Conservation (phyloP, 306 rosid species). For the Trichosanthes cucumerina region DNA sequence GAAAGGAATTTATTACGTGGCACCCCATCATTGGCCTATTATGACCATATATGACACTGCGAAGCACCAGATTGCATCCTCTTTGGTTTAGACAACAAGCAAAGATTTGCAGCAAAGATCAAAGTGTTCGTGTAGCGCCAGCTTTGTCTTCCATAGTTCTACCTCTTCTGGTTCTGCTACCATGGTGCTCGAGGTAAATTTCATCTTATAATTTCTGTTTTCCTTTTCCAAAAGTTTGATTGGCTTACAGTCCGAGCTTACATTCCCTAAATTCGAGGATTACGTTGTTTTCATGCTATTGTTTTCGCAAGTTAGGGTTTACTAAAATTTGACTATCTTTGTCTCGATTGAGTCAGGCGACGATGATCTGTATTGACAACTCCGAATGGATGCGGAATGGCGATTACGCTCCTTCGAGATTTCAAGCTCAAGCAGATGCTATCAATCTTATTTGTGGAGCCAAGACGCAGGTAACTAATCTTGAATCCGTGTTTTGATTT, state of each 20-base stretch:
- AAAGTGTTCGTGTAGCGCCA: background rate
- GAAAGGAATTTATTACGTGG: background rate
- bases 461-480: conserved; percentile 66
- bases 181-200: conserved; percentile 88
- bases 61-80: background rate
- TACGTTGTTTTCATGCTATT: background rate
- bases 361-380: conserved; percentile 93
- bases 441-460: conserved; percentile 93
- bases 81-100: conserved; percentile 8
- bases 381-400: conserved; percentile 99
- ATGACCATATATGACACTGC: background rate
- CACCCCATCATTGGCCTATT: background rate
- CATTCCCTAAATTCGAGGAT: background rate
- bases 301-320: conserved; percentile 35
- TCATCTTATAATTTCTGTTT: background rate
- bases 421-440: conserved; percentile 87
- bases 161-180: conserved; percentile 18
- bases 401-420: conserved; percentile 74
- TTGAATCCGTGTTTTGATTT: background rate
- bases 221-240: conserved; percentile 6
- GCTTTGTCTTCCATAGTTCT: conserved; percentile 13
- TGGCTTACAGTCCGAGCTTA: background rate
- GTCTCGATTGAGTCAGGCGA: conserved; percentile 37
- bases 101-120: background rate
- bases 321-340: background rate